Conservation (phyloP, 2,329 filamentous ascomycete species). For the Neofusicoccum kwambonambiense region DNA sequence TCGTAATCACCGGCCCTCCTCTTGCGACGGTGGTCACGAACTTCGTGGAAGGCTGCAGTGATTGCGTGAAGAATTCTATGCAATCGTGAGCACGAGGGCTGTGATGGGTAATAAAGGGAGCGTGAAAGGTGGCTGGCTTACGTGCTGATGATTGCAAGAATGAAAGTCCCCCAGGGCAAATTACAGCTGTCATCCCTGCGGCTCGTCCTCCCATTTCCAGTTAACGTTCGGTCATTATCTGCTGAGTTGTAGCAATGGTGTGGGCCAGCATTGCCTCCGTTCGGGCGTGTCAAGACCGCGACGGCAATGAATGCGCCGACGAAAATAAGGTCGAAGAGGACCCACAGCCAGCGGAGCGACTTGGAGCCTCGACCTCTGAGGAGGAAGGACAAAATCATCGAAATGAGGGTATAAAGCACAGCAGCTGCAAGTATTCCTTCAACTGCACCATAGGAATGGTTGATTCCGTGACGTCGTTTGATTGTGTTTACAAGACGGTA, state of each 20-base stretch:
- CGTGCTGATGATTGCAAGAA: conserved; percentile 47
- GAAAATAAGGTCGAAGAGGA: conserved; percentile 36
- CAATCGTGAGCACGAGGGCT: neutral
- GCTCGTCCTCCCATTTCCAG: conserved; percentile 22
- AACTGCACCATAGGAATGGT: conserved; percentile 39
- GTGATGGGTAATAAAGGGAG: too few species aligned
- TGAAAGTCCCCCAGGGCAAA: conserved; percentile 45
- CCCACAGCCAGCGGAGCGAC: conserved; percentile 40
- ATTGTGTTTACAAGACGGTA: conserved; percentile 38
- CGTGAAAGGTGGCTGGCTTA: conserved; percentile 29
- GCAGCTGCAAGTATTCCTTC: conserved; percentile 48
- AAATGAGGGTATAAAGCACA: conserved; percentile 43
- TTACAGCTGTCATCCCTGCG: conserved; percentile 34
- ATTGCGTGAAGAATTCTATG: conserved; percentile 42
- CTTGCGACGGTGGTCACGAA: conserved; percentile 26
- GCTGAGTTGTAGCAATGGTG: conserved; percentile 29
- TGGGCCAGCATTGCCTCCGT: conserved; percentile 34
- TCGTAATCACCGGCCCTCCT: neutral
- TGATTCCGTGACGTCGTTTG: conserved; percentile 29
- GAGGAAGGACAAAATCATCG: conserved; percentile 35
- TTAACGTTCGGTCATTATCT: neutral
- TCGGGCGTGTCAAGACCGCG: conserved; percentile 40
- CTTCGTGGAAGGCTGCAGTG: conserved; percentile 44
- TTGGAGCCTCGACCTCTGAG: conserved; percentile 33
- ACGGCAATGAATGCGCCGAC: conserved; percentile 41